A percentile compares a stretch with the other conserved stretches of the same genome.
Conservation (phyloP, 2,329 filamentous ascomycete species). For the Cytospora leucostoma region DNA sequence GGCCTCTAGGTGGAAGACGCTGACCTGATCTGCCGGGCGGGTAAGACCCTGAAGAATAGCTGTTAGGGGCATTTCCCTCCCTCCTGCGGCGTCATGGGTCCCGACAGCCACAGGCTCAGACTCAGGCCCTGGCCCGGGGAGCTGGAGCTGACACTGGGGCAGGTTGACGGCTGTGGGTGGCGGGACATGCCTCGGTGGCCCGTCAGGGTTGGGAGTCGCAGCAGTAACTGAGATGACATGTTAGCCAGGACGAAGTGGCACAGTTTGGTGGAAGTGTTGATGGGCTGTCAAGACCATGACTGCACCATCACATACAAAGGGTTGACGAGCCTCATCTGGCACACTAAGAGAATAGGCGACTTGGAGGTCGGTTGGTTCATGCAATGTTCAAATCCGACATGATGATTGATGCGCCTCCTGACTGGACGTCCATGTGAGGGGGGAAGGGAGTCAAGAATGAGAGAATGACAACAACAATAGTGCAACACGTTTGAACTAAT, state of each 20-base stretch:
- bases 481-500: background rate
- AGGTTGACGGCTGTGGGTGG: constrained; percentile 57
- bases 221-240: constrained; percentile 16
- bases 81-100: constrained; percentile 7
- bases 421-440: constrained; percentile 10
- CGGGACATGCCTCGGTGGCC: constrained; percentile 54
- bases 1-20: constrained; percentile 54
- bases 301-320: background rate
- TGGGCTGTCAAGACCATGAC: background rate
- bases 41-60: constrained; percentile 55
- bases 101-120: constrained; percentile 9
- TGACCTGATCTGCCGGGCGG: constrained; percentile 50
- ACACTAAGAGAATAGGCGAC: constrained; percentile 7
- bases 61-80: constrained; percentile 44
- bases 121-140: constrained; percentile 16
- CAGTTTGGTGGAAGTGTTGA: background rate
- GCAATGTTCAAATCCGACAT: background rate
- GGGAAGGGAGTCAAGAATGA: constrained; percentile 4
- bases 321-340: constrained; percentile 6
- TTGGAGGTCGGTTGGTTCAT: constrained; percentile 8
- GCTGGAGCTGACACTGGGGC: constrained; percentile 45
- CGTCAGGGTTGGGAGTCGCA: constrained; percentile 30
- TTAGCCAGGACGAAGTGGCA: constrained; percentile 19
- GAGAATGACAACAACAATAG: background rate
- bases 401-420: constrained; percentile 3